Conservation (phyloP, 108 stramenopile species). For the Ochromonas danica region DNA sequence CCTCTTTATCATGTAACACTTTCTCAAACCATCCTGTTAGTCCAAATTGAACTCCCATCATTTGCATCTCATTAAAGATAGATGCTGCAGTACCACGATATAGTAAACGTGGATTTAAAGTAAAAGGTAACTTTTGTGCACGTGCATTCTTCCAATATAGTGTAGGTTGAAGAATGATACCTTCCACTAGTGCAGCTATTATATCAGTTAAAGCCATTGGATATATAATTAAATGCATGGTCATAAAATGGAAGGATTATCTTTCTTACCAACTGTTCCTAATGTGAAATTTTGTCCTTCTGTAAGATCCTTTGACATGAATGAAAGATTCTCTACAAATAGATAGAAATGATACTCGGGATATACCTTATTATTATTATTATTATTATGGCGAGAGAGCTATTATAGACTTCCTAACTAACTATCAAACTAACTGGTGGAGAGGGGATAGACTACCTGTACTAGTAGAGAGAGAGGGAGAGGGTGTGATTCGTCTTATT, state of each 20-base stretch:
- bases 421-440: too few species aligned
- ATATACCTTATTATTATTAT: too few species aligned
- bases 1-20: neutral
- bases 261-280: neutral
- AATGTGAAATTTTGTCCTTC: slow-evolving; percentile 6
- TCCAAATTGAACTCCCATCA: slow-evolving; percentile 36
- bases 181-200: slow-evolving; percentile 30
- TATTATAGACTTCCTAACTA: too few species aligned
- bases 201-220: neutral
- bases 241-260: neutral
- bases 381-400: too few species aligned
- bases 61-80: slow-evolving; percentile 27
- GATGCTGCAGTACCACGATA: slow-evolving; percentile 32
- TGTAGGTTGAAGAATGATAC: slow-evolving; percentile 31
- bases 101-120: slow-evolving; percentile 18
- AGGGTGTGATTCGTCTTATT: too few species aligned
- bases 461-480: too few species aligned
- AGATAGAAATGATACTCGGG: too few species aligned
- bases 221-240: neutral
- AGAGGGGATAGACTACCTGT: too few species aligned
- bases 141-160: slow-evolving; percentile 38
- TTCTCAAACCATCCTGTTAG: slow-evolving; percentile 23
- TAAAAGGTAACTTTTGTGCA: slow-evolving; percentile 27
- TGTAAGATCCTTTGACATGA: slow-evolving; percentile 20
- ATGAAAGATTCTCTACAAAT: too few species aligned